Base-by-base conservation (phyloP, 139 green algal genomes). In the Desmodesmus armatus region DNA sequence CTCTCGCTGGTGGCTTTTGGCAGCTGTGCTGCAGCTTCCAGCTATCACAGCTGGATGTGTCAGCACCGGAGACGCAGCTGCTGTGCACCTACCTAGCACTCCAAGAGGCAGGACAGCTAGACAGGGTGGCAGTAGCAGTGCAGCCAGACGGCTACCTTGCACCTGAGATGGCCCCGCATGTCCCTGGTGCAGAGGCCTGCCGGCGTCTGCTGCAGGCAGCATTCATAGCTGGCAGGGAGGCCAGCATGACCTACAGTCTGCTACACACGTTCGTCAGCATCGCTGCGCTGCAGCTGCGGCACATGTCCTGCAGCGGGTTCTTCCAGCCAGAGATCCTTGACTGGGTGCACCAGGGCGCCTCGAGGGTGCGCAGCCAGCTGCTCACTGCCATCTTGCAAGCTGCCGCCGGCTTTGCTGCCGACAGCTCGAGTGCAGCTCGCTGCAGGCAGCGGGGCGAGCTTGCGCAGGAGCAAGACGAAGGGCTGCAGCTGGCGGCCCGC, bases 401-500 rank as follows among this genome's bases (percentile, higher is more conserved):
- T 13, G 51, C 49, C n/a, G 31, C 41, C n/a, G 44, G 47, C 47
- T 66, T 69, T 69, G 73, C 73, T 47, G 19, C 19, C 5, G 47
- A 69, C n/a, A 51, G 49, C 31, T 81, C 44, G 31, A 81, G 49
- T 69, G 73, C 73, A 81, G 73, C 44, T 5, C 43, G 73, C 4
- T 47, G 29, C 51, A 69, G 9, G 29, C 73, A 81, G 73, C 73
- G 43, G 17, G n/a, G n/a, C n/a, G n/a, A n/a, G n/a, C n/a, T n/a
- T n/a, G n/a, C n/a, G n/a, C 49, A 77, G 19, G 15, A 77, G 5
- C 69, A 37, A 19, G 73, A 81, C 29, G 47, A 5, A 33, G 47
- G 73, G 43, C 3, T 81, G 25, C 73, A 81, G 47, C 73, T 81
- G 31, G 73, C 73, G 17, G 41, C 72, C 13, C 72, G 72, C n/a